phyloP scores from a whole-genome alignment of 495 filamentous ascomycete genomes.

The Annulohypoxylon bovei region DNA sequence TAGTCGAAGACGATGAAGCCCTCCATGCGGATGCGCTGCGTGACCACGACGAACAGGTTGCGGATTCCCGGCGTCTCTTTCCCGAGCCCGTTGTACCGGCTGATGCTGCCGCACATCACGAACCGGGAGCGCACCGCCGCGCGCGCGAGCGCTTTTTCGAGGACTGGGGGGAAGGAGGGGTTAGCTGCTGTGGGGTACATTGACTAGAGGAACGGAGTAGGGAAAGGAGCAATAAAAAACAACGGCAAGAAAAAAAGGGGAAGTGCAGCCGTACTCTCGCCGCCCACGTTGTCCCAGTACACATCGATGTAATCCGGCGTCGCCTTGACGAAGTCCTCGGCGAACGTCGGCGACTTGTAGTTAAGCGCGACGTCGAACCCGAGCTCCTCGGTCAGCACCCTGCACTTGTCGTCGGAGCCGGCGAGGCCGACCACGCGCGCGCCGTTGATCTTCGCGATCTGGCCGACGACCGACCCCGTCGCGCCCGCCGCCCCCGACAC shows the following conservation, averaged over 20 bases:
- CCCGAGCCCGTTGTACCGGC: constrained; percentile 53
- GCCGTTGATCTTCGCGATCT: constrained; percentile 73
- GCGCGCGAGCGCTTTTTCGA: constrained; percentile 67
- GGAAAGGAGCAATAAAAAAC: neutral
- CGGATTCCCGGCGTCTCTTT: constrained; percentile 40
- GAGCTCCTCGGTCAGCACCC: constrained; percentile 65
- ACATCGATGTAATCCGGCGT: constrained; percentile 72
- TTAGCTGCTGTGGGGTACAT: neutral
- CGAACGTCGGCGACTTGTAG: constrained; percentile 70
- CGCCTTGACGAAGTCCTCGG: constrained; percentile 63
- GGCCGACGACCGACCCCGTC: constrained; percentile 73
- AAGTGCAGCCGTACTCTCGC: constrained; percentile 42
- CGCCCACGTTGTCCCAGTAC: constrained; percentile 71
- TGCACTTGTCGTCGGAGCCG: constrained; percentile 72
- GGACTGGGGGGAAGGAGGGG: constrained; percentile 56
- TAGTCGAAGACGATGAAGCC: constrained; percentile 73
- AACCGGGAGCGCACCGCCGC: constrained; percentile 67
- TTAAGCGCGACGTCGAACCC: constrained; percentile 75
- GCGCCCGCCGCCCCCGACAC: constrained; percentile 76
- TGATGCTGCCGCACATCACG: constrained; percentile 67
- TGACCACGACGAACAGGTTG: constrained; percentile 48
- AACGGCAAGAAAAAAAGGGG: neutral
- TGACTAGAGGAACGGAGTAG: no score
- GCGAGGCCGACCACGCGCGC: constrained; percentile 70
- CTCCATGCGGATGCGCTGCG: constrained; percentile 59